Conservation (phyloP, 1,284 basidiomycete genomes). For the Mycena sp. region DNA sequence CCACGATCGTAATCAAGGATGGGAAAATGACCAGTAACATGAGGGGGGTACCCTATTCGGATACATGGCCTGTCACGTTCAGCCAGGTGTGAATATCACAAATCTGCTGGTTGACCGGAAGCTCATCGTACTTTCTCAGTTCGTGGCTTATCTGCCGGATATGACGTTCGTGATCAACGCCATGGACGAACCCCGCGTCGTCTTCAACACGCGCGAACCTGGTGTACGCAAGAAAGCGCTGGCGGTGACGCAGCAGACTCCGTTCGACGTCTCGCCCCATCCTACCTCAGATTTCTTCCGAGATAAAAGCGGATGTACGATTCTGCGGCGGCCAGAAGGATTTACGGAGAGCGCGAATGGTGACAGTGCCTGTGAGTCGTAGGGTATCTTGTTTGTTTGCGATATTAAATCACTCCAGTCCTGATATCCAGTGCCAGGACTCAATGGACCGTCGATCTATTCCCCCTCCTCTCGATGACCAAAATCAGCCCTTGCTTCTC, state of each 20-base stretch:
- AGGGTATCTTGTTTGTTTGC: not conserved
- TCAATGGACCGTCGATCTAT: not conserved
- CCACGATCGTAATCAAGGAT: too few species aligned
- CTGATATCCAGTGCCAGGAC: conserved; percentile 1
- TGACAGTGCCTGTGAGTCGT: not conserved
- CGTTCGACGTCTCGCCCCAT: not conserved
- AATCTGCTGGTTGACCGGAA: too few species aligned
- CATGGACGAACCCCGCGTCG: not conserved
- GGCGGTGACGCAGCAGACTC: not conserved
- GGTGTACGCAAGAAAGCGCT: not conserved
- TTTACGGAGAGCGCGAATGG: not conserved
- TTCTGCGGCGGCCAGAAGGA: not conserved
- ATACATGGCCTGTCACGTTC: too few species aligned
- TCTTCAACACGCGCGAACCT: not conserved
- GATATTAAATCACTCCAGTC: too few species aligned
- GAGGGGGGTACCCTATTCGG: too few species aligned
- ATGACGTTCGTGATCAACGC: not conserved
- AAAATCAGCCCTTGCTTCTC: conserved; percentile 8
- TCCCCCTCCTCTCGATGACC: not conserved
- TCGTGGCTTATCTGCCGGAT: not conserved
- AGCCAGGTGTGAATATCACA: too few species aligned
- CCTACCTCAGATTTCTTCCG: not conserved
- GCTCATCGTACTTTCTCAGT: too few species aligned
- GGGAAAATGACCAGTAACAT: too few species aligned
- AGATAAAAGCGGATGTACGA: not conserved